Conservation (phyloP, 371 early-diverging fungal species). For the Syncephalis plumigaleata region DNA sequence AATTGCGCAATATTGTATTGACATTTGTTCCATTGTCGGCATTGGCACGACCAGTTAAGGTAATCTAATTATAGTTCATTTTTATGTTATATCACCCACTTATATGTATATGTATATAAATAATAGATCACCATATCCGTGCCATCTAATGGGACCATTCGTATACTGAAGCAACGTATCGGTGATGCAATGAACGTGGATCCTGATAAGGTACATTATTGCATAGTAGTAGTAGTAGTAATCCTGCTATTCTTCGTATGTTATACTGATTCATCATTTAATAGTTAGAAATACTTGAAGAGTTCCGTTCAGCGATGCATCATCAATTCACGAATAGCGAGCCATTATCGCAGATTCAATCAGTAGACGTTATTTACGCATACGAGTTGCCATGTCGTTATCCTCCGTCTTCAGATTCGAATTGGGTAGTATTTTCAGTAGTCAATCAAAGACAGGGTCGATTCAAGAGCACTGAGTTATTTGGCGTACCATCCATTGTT, state of each 20-base stretch:
- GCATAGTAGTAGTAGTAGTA: too few species aligned
- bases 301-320: conserved; percentile 37
- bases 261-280: not conserved
- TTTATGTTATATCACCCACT: conserved; percentile 2
- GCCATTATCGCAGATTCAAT: conserved; percentile 30
- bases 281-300: conserved; percentile 38
- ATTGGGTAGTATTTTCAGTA: conserved; percentile 15
- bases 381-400: conserved; percentile 35
- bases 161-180: not conserved
- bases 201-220: too few species aligned
- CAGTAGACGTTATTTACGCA: conserved; percentile 40
- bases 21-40: conserved; percentile 35
- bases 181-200: too few species aligned
- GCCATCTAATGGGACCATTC: not conserved
- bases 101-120: conserved; percentile 2
- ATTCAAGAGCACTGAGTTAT: not conserved
- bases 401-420: conserved; percentile 8
- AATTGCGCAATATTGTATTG: conserved; percentile 22
- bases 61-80: too few species aligned
- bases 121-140: conserved; percentile 1
- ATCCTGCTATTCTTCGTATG: too few species aligned
- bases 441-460: conserved; percentile 4
- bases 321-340: conserved; percentile 41
- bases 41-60: conserved; percentile 11
- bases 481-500: conserved; percentile 17